phyloP scores from a whole-genome alignment of 805 yeast species.

The Sungouiella thailandica region DNA sequence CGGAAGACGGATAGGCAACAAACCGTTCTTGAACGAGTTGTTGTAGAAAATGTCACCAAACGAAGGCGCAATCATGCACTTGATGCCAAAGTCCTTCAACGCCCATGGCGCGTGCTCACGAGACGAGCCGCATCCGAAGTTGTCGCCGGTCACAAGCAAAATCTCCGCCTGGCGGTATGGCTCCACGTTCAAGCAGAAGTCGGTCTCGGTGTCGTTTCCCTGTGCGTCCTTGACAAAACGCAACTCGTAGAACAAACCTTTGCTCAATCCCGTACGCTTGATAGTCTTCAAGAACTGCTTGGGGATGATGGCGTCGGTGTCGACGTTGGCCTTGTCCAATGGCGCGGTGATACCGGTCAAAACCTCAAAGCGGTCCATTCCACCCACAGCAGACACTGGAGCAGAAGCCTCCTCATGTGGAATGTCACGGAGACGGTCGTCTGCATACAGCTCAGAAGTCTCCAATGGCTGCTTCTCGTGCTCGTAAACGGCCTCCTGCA shows the following conservation, averaged over 20 bases:
- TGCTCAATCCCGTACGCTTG: conserved; percentile 88
- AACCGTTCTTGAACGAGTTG: conserved; percentile 94
- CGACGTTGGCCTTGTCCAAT: conserved; percentile 89
- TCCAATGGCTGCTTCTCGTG: conserved; percentile 64
- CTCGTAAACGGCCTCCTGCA: conserved; percentile 66
- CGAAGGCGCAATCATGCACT: conserved; percentile 93
- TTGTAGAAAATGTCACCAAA: conserved; percentile 98
- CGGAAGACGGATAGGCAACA: conserved; percentile 88
- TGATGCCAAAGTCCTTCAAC: conserved; percentile 93
- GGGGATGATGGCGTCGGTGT: conserved; percentile 98
- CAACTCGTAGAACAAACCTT: conserved; percentile 88
- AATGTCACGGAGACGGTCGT: conserved; percentile 51
- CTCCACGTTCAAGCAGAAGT: conserved; percentile 79
- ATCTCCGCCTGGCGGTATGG: conserved; percentile 81
- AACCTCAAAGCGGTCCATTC: conserved; percentile 71
- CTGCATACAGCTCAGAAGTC: conserved; percentile 47
- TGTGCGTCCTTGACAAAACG: conserved; percentile 60
- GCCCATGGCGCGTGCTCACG: conserved; percentile 99
- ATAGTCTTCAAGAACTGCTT: conserved; percentile 97
- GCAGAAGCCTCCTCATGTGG: conserved; percentile 37
- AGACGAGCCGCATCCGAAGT: conserved; percentile 98
- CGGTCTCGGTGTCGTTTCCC: conserved; percentile 79
- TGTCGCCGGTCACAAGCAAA: conserved; percentile 89
- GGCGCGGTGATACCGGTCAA: conserved; percentile 91
- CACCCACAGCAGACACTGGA: conserved; percentile 30